Percentiles rank a stretch among this genome's conserved stretches.
phyloP scores from a whole-genome alignment of 495 filamentous ascomycete species.

The Penicillium turbatum region DNA sequence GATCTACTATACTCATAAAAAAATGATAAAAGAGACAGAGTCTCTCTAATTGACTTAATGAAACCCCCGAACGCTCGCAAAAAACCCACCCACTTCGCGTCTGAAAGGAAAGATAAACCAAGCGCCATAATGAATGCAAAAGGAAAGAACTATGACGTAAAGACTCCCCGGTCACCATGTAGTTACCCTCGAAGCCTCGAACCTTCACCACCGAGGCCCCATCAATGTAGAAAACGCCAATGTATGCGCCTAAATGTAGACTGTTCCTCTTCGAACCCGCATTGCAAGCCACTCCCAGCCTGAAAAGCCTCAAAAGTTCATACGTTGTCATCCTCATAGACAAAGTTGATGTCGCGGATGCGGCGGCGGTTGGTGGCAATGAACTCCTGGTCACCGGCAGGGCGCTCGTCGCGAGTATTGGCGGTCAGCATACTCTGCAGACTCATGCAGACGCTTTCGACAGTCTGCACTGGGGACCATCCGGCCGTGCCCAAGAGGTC shows the following conservation, averaged over 20 bases:
- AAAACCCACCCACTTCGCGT: background rate
- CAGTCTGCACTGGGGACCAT: slow-evolving; percentile 95
- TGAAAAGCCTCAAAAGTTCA: slow-evolving; percentile 30
- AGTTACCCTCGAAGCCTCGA: background rate
- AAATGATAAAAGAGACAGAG: background rate
- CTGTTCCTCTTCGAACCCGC: background rate
- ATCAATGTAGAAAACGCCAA: slow-evolving; percentile 3
- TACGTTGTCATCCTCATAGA: slow-evolving; percentile 82
- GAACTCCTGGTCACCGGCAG: slow-evolving; percentile 81
- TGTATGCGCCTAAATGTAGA: background rate
- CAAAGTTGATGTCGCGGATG: slow-evolving; percentile 81
- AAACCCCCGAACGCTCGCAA: slow-evolving; percentile 1
- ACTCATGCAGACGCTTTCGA: slow-evolving; percentile 95
- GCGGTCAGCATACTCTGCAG: slow-evolving; percentile 97
- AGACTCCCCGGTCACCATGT: background rate
- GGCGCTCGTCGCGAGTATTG: slow-evolving; percentile 83
- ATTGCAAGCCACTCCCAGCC: background rate
- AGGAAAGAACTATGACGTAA: background rate
- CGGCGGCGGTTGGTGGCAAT: slow-evolving; percentile 70
- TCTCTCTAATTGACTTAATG: background rate
- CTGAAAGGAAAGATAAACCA: background rate
- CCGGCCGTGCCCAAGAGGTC: slow-evolving; percentile 84
- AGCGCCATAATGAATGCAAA: slow-evolving; percentile 6
- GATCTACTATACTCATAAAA: background rate
- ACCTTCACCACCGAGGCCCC: background rate